A percentile compares a stretch with the other conserved stretches of the same genome.
These are phyloP conservation scores for Aureobasidium sp. DNA, from an alignment of 2,329 filamentous ascomycete genomes.

Conservation along the genomic window DNA sequence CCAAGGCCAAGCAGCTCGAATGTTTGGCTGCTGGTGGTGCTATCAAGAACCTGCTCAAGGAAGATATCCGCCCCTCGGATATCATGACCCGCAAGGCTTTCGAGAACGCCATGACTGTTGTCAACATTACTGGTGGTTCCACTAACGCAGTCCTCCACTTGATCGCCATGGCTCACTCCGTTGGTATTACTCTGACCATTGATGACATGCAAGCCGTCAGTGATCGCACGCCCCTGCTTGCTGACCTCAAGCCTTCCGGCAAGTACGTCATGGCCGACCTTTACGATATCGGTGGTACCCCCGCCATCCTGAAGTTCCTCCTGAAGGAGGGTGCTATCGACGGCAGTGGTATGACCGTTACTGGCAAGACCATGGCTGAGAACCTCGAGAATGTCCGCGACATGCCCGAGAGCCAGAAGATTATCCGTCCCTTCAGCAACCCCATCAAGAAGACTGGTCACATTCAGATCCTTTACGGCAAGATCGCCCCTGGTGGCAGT, in stretches of 20 bases:
- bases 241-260: slow-evolving; percentile 58
- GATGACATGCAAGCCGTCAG: slow-evolving; percentile 59
- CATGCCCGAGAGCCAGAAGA: slow-evolving; percentile 74
- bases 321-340: slow-evolving; percentile 55
- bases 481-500: slow-evolving; percentile 72
- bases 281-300: slow-evolving; percentile 56
- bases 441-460: slow-evolving; percentile 78
- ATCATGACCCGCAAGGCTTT: slow-evolving; percentile 55
- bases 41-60: slow-evolving; percentile 56
- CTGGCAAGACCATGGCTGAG: slow-evolving; percentile 55
- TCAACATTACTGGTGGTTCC: slow-evolving; percentile 56
- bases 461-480: slow-evolving; percentile 77
- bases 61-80: slow-evolving; percentile 55
- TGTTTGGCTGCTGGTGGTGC: slow-evolving; percentile 55
- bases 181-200: slow-evolving; percentile 55
- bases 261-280: slow-evolving; percentile 69
- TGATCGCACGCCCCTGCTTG: slow-evolving; percentile 55
- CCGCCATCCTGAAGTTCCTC: slow-evolving; percentile 55
- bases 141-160: slow-evolving; percentile 59
- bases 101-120: slow-evolving; percentile 58
- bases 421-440: slow-evolving; percentile 73
- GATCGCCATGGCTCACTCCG: slow-evolving; percentile 56
- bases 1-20: slow-evolving; percentile 56
- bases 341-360: slow-evolving; percentile 55
- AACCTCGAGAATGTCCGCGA: slow-evolving; percentile 62